A percentile compares a stretch with the other conserved stretches of the same genome.
These are phyloP conservation scores for Gaeumannomyces tritici DNA, from an alignment of 2,329 filamentous ascomycete genomes.

Conservation along the genomic window DNA sequence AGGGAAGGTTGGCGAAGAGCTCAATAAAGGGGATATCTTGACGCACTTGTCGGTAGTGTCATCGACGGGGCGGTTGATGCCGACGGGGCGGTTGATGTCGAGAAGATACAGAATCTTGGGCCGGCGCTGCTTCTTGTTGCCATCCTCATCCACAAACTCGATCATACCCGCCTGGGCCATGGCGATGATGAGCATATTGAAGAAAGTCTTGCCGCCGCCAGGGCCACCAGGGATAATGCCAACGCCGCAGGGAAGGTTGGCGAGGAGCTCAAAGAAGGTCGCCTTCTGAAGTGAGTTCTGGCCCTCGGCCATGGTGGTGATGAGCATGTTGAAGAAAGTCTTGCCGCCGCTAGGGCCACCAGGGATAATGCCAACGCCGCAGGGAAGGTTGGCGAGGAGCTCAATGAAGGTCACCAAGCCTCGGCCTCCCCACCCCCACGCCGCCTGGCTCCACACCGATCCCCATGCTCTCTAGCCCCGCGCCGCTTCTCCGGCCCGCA, in stretches of 20 bases:
- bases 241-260: constrained; percentile 28
- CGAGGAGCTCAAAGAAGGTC: constrained; percentile 22
- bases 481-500: constrained; percentile 73
- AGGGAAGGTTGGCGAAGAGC: constrained; percentile 26
- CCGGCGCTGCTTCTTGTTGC: too few relatives aligned
- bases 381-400: constrained; percentile 26
- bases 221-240: constrained; percentile 36
- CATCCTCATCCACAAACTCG: too few relatives aligned
- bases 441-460: constrained; percentile 24
- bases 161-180: too few relatives aligned
- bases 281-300: constrained; percentile 28
- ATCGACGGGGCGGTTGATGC: constrained; percentile 32
- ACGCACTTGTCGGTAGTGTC: constrained; percentile 33
- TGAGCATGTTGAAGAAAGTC: constrained; percentile 34
- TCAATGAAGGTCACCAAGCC: constrained; percentile 4
- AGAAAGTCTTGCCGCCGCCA: constrained; percentile 37
- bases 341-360: constrained; percentile 38
- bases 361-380: constrained; percentile 32
- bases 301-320: constrained; percentile 19
- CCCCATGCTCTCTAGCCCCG: constrained; percentile 63
- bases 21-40: constrained; percentile 20
- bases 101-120: constrained; percentile 37
- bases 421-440: constrained; percentile 4
- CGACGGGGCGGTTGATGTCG: too few relatives aligned
- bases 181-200: constrained; percentile 30